Conservation (phyloP, 2,329 filamentous ascomycete species). For the Raffaelea arxii region DNA sequence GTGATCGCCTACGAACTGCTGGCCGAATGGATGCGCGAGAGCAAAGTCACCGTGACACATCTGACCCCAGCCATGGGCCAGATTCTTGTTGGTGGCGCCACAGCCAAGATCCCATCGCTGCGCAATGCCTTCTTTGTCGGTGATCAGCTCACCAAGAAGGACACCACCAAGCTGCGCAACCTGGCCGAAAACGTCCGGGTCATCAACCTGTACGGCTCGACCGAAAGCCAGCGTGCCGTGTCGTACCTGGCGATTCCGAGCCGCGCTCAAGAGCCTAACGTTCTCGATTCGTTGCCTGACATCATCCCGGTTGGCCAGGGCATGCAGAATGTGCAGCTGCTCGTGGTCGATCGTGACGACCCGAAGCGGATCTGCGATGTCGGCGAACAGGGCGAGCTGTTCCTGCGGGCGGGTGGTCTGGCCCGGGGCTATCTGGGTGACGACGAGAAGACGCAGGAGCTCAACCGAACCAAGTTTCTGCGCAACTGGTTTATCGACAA, state of each 20-base stretch:
- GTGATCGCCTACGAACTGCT: conserved; percentile 80
- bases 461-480: conserved; percentile 70
- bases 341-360: conserved; percentile 67
- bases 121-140: conserved; percentile 83
- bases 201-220: conserved; percentile 82
- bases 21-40: conserved; percentile 77
- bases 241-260: conserved; percentile 74
- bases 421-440: conserved; percentile 54
- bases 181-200: conserved; percentile 68
- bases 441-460: conserved; percentile 38
- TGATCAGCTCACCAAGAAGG: conserved; percentile 76
- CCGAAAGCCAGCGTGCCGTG: conserved; percentile 73
- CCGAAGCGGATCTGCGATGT: conserved; percentile 61
- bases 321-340: conserved; percentile 80
- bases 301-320: conserved; percentile 76
- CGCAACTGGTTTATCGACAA: conserved; percentile 79
- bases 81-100: conserved; percentile 79
- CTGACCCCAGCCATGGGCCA: conserved; percentile 95
- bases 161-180: conserved; percentile 66
- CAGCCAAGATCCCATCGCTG: conserved; percentile 66
- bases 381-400: conserved; percentile 78
- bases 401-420: conserved; percentile 70
- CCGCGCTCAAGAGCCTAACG: conserved; percentile 46
- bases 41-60: conserved; percentile 70
- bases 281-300: conserved; percentile 42